Evolutionary conservation across 2,329 filamentous ascomycete species (phyloP).

Genomic region (Fusarium sp.): DNA sequence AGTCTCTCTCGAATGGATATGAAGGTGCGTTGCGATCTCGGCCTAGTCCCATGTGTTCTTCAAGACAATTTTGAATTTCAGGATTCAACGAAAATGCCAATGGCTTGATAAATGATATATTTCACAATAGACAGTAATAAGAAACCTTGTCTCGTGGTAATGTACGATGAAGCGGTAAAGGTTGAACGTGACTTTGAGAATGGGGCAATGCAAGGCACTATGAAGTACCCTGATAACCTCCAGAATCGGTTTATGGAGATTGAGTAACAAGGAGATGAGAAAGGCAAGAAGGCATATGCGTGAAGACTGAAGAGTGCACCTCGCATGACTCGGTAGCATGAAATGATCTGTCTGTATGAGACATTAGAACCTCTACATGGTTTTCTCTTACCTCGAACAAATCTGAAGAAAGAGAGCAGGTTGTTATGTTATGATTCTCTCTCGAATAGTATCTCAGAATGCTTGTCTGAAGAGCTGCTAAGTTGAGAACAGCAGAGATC

Average conservation of each 20-base stretch:
- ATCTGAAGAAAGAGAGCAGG: neutral
- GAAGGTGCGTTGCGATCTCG: accelerated
- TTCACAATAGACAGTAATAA: neutral
- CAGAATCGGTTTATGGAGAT: neutral
- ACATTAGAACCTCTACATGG: neutral
- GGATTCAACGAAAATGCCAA: neutral
- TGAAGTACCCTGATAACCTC: neutral
- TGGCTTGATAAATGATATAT: neutral
- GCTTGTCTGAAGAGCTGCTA: neutral
- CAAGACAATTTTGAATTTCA: neutral
- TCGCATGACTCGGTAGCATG: neutral
- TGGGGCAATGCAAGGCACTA: neutral
- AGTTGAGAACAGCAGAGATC: neutral
- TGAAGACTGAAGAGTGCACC: too few species aligned
- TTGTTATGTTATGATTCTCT: neutral
- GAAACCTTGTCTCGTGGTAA: too few species aligned
- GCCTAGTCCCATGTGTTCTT: too few species aligned
- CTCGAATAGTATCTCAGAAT: neutral
- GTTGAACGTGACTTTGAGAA: neutral
- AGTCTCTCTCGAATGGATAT: neutral
- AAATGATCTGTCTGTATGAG: neutral
- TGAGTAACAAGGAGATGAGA: neutral
- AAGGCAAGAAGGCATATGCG: too few species aligned
- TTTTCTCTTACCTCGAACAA: neutral
- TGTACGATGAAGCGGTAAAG: neutral